These are phyloP conservation scores for Vitis vinifera DNA, from an alignment of 164 flowering plant genomes.

Conservation along the genomic window ASM3070453v1 NC_081808.1:9436001-9436500, in stretches of 20 bases:
- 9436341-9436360: constrained; percentile 78
- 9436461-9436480: constrained; percentile 93
- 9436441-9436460: constrained; percentile 85
- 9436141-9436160: no score
- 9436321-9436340: constrained; percentile 85
- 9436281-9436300: background rate
- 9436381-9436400: constrained; percentile 61
- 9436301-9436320: constrained; percentile 80
- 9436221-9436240: no score
- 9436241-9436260: background rate
- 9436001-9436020: background rate
- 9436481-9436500: constrained; percentile 99
- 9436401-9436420: constrained; percentile 63
- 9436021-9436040: constrained; percentile 36
- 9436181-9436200: no score
- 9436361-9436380: constrained; percentile 61
- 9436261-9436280: background rate
- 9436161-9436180: no score
- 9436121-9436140: no score
- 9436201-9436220: no score
- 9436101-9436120: background rate
- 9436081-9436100: constrained; percentile 66
- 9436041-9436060: constrained; percentile 98
- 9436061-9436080: constrained; percentile 88
- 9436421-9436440: constrained; percentile 75